These are phyloP conservation scores for Parafenestella ontariensis DNA, from an alignment of 2,329 filamentous ascomycete species.

Conservation along the genomic window DNA sequence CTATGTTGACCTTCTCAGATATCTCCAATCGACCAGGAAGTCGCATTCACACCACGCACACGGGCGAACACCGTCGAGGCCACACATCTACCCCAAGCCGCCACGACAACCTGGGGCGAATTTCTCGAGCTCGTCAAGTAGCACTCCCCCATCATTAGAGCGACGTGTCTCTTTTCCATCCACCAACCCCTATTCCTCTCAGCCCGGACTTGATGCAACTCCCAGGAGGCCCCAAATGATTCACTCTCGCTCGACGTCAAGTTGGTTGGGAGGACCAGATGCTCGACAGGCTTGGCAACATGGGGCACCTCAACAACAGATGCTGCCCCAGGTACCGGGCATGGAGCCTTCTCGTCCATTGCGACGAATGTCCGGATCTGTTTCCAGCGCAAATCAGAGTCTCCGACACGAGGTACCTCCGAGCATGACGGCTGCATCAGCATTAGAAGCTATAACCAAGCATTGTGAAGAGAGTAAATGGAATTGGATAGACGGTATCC, in stretches of 20 bases:
- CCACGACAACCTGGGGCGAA: constrained; percentile 63
- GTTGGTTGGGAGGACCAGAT: constrained; percentile 32
- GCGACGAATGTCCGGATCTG: constrained; percentile 44
- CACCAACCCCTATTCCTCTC: constrained; percentile 29
- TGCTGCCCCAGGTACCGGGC: constrained; percentile 26
- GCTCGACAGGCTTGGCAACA: constrained; percentile 38
- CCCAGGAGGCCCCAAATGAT: constrained; percentile 28
- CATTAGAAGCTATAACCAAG: constrained; percentile 46
- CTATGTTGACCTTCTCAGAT: constrained; percentile 58
- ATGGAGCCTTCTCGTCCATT: constrained; percentile 41
- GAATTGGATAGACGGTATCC: constrained; percentile 87
- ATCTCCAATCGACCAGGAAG: constrained; percentile 55
- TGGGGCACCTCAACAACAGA: constrained; percentile 23
- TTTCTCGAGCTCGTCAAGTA: constrained; percentile 49
- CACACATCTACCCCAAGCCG: constrained; percentile 67
- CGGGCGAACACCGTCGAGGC: constrained; percentile 56
- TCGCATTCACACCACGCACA: constrained; percentile 50
- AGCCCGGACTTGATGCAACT: constrained; percentile 26
- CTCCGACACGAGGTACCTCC: constrained; percentile 39
- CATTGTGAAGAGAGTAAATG: constrained; percentile 51
- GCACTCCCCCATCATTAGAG: constrained; percentile 40
- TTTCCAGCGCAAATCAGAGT: constrained; percentile 36
- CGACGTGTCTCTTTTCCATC: constrained; percentile 42
- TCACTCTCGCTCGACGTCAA: constrained; percentile 41
- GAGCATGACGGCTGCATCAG: constrained; percentile 47